Evolutionary conservation across 208 protist genomes (phyloP), one percentile per base, ranked within the genome.

Genomic region (Leishmania mexicana): DNA sequence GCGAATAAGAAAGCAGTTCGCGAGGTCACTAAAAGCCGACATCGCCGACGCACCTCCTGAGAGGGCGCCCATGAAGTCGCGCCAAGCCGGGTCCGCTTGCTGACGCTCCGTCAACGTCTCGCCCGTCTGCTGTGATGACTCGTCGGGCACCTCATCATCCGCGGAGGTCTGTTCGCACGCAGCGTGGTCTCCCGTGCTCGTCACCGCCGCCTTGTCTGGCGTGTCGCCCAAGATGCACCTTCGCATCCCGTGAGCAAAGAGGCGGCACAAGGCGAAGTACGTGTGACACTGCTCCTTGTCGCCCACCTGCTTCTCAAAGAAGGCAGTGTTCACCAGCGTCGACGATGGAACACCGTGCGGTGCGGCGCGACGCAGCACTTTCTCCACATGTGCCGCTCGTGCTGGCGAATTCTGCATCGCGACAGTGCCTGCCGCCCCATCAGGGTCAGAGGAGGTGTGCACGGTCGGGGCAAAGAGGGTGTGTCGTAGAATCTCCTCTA

Each of bases 231-330:
- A 45, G 45, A 85, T 58, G 80, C 76, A 85, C 35, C 79, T 53
- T 49, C 83, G 81, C 71, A 93, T 84, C 6, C 81, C 83, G 54
- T 83, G 85, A 10, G 89, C 87, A 57, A 89, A 93, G 70, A 86
- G 83, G 2, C 89, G 85, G 76, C 81, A 87, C 19, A 90, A 83
- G 19, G 89, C 54, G 70, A 93, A 85, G 75, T 85, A 91, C 47
- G 87, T 87, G 86, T 93, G 87, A 19, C 84, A 83, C 81, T 90
- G 88, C 79, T 93, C 89, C 81, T 88, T 85, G 80, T 93, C 89
- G 3, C 89, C 89, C n/a, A 93, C 85, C 38, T 87, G 84, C 72
- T 86, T 83, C 75, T 93, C 89, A n/a, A 93, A 89, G 80, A 89
- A 89, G 77, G 73, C 68, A 11, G 84, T 68, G 74, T 86, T 79